Evolutionary conservation across 192 early-diverging fungal species (phyloP).

Genomic region (Entomortierella parvispora): DNA sequence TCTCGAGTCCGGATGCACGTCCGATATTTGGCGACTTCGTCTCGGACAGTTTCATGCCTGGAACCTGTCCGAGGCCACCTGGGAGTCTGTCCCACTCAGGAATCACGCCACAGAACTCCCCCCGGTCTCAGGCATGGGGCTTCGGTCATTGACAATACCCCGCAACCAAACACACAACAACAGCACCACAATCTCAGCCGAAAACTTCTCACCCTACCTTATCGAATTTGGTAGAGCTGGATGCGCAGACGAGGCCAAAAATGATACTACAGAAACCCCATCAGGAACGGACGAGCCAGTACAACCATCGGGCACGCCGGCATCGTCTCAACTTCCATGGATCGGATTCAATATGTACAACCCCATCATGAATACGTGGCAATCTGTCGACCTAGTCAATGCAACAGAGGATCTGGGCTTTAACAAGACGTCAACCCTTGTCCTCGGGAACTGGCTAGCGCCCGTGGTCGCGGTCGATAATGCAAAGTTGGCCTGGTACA

Average conservation of each 20-base stretch:
- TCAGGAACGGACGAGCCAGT: neutral
- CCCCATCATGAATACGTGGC: conserved; percentile 44
- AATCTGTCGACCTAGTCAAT: conserved; percentile 29
- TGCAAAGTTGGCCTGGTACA: conserved; percentile 32
- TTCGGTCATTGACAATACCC: conserved; percentile 25
- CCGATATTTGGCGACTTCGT: conserved; percentile 37
- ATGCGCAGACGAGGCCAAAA: conserved; percentile 19
- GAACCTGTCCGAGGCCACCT: conserved; percentile 27
- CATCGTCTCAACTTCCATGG: conserved; percentile 15
- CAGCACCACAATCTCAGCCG: conserved; percentile 9
- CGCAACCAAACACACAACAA: conserved; percentile 23
- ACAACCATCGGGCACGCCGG: too few species aligned
- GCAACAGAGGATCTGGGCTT: conserved; percentile 19
- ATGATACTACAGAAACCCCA: neutral
- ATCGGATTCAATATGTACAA: conserved; percentile 48
- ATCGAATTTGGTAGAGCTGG: conserved; percentile 44
- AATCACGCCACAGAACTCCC: conserved; percentile 13
- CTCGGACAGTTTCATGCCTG: conserved; percentile 20
- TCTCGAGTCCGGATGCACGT: conserved; percentile 29
- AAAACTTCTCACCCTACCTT: conserved; percentile 42
- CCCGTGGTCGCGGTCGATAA: conserved; percentile 34
- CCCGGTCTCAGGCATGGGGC: conserved; percentile 37
- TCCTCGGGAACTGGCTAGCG: conserved; percentile 19
- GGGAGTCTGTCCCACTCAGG: conserved; percentile 26
- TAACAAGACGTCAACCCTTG: conserved; percentile 2